These are phyloP conservation scores for Neocallimastix lanati DNA, from an alignment of 192 early-diverging fungal species.

Conservation along the genomic window DNA sequence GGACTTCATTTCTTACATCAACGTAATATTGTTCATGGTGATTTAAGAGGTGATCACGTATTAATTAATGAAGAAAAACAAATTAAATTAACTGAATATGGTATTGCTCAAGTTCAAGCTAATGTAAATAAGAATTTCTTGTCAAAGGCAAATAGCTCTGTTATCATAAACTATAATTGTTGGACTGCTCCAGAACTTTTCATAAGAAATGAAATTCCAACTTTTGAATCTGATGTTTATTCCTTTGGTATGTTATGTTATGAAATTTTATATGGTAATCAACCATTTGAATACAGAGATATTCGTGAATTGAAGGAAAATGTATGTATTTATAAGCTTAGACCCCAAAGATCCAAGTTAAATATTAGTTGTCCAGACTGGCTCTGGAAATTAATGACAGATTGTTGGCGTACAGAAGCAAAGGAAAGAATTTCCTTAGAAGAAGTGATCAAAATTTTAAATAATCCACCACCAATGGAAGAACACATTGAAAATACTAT, in stretches of 20 bases:
- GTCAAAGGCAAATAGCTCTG: neutral
- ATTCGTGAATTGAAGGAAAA: neutral
- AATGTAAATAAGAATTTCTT: neutral
- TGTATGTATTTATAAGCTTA: neutral
- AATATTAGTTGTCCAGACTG: neutral
- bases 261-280: neutral
- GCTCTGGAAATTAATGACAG: neutral
- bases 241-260: neutral
- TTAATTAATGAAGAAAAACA: neutral
- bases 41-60: neutral
- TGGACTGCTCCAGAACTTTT: neutral
- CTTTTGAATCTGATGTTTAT: neutral
- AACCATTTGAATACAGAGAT: neutral
- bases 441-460: neutral
- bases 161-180: neutral
- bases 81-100: neutral
- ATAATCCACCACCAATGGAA: neutral
- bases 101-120: neutral
- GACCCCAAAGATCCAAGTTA: neutral
- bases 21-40: neutral
- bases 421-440: neutral
- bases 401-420: neutral
- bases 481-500: neutral
- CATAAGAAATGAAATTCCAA: neutral
- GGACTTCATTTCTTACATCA: neutral